Evolutionary conservation across 306 rosid species (phyloP), one percentile per base, ranked within the genome.

Genomic region (Vigna angularis): DNA sequence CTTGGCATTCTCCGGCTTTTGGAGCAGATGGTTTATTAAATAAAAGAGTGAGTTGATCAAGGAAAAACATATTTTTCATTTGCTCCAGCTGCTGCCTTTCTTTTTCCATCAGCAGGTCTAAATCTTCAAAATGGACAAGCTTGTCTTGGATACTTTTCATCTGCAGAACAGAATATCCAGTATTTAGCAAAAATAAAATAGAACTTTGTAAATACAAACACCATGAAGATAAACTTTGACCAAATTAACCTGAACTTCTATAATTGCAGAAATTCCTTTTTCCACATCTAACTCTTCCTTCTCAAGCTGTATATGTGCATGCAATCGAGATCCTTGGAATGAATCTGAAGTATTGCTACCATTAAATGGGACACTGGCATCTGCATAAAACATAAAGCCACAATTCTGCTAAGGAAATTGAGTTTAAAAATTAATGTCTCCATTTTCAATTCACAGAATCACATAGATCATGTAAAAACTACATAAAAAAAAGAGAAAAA

Each of bases 61-160:
- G 86, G 81, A 88, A 93, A 56, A 91, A 84, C 91, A 83, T 77
- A 76, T 66, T 87, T 78, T 83, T 93, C 82, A 83, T 84, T 80
- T 88, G 98, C 84, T 91, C 98, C 74, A 95, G 32, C 74, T 93
- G 91, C 68, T 79, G 87, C 79, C 87, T 9, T 81, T 90, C 92
- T 84, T 88, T 95, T 85, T 95, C 98, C 83, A 81, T 81, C 86
- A 73, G 88, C 88, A 89, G 80, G 86, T 95, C 98, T 28, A 86
- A 47, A 38, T 84, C 89, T 86, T 93, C 93, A 70, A 92, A 87
- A 15, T 30, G 83, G 72, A 50, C 78, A 76, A 91, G 85, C 83
- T 85, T 91, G 77, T 89, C 89, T 79, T 75, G 93, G 47, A 93
- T 88, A 74, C 82, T 90, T 82, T 90, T 90, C 94, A 93, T 89